Evolutionary conservation across 2,329 filamentous ascomycete species (phyloP).

Genomic region (Fusarium anthophilum): DNA sequence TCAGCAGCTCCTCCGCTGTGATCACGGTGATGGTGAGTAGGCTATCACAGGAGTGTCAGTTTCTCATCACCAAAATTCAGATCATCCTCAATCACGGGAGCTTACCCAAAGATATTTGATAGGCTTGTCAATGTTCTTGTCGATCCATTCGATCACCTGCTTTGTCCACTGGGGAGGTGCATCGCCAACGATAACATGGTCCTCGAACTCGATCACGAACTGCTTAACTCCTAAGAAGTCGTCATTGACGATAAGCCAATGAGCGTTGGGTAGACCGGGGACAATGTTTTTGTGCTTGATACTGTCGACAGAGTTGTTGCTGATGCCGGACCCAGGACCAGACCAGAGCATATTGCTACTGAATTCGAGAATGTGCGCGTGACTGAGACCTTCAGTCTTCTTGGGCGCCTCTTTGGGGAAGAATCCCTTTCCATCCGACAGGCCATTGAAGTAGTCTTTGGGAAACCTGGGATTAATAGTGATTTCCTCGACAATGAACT

Average conservation of each 20-base stretch:
- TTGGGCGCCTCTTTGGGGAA: background rate
- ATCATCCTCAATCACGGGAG: background rate
- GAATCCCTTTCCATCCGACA: rapidly evolving
- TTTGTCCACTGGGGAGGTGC: background rate
- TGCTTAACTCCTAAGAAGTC: background rate
- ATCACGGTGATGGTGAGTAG: background rate
- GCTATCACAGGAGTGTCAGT: background rate
- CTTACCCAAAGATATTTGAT: background rate
- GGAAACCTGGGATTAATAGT: too few relatives aligned
- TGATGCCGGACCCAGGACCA: background rate
- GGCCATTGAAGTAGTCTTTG: too few relatives aligned
- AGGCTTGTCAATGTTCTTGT: background rate
- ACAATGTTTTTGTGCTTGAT: background rate
- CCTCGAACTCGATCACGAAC: background rate
- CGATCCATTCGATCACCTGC: background rate
- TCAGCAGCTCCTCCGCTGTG: background rate
- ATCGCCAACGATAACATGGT: background rate
- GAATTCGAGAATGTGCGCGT: background rate
- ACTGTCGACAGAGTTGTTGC: background rate
- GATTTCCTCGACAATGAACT: too few relatives aligned
- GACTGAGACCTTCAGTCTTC: background rate
- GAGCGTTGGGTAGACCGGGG: background rate
- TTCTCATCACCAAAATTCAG: background rate
- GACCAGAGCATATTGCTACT: background rate
- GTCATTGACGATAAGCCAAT: background rate